phyloP scores from a whole-genome alignment of 2,329 filamentous ascomycete genomes.

The Dactylellina sp. region DNA sequence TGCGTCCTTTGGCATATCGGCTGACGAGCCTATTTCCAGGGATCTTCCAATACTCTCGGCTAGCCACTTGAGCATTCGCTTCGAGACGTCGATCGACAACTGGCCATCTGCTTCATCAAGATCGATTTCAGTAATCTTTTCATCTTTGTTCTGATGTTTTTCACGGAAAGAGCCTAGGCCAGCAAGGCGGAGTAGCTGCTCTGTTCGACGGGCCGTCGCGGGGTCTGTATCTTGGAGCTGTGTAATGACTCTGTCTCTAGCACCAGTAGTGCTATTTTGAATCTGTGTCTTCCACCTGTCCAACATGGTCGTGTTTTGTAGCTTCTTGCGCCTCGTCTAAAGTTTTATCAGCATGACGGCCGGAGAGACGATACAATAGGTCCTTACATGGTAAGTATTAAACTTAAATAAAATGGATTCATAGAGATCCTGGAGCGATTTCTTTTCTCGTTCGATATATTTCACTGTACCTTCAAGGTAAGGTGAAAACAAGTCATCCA shows the following conservation, averaged over 20 bases:
- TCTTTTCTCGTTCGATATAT: conserved; percentile 77
- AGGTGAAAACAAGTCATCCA: conserved; percentile 81
- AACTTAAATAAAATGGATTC: conserved; percentile 96
- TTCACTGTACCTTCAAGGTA: conserved; percentile 74
- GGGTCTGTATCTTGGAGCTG: conserved; percentile 54
- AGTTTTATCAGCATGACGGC: conserved; percentile 4
- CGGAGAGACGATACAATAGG: conserved; percentile 30
- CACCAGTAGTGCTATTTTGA: conserved; percentile 54
- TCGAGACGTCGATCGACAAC: conserved; percentile 86
- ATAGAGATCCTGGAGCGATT: conserved; percentile 81
- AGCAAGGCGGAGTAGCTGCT: conserved; percentile 88
- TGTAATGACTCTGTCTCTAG: conserved; percentile 58
- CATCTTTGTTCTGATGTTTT: conserved; percentile 64
- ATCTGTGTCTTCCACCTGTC: conserved; percentile 59
- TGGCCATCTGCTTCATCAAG: conserved; percentile 81
- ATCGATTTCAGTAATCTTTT: conserved; percentile 60
- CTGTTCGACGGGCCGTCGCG: conserved; percentile 77
- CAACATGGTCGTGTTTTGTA: conserved; percentile 62
- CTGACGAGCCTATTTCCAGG: conserved; percentile 86
- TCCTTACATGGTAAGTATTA: conserved; percentile 81
- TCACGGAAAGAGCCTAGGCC: conserved; percentile 65
- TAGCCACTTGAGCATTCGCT: conserved; percentile 97
- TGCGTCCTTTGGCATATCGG: conserved; percentile 72
- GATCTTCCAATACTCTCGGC: conserved; percentile 93
- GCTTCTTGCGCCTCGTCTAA: conserved; percentile 76